These are phyloP conservation scores for Triticum dicoccoides DNA, from an alignment of 176 grass and related monocot genomes.

Conservation along the genomic window DNA sequence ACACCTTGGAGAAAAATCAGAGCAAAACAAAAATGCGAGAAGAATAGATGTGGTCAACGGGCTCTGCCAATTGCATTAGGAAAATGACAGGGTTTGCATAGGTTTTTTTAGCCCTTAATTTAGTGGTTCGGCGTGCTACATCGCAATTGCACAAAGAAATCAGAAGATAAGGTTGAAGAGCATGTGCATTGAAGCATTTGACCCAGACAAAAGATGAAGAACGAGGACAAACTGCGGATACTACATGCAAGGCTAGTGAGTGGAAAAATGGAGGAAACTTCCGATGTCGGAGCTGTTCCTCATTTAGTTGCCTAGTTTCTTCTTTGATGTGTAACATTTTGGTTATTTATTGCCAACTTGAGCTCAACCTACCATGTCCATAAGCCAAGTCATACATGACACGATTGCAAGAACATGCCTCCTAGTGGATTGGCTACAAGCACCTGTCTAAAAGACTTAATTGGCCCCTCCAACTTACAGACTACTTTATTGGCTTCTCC, in stretches of 20 bases:
- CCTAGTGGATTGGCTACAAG: too few relatives aligned
- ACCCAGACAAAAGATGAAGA: neutral
- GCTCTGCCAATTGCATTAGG: conserved; percentile 20
- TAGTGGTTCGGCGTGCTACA: neutral
- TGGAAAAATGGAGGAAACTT: neutral
- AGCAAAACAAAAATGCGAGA: neutral
- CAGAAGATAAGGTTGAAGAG: conserved; percentile 10
- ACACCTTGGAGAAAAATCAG: neutral
- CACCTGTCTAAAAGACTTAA: too few relatives aligned
- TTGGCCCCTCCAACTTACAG: too few relatives aligned
- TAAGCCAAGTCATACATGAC: too few relatives aligned
- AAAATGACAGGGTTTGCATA: neutral
- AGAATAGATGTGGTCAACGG: conserved; percentile 21
- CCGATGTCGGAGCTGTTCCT: neutral
- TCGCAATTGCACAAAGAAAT: neutral
- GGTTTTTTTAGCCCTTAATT: neutral
- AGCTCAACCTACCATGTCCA: too few relatives aligned
- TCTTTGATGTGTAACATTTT: neutral
- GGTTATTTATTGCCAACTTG: too few relatives aligned
- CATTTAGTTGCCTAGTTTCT: neutral
- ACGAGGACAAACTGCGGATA: neutral
- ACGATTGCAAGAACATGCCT: too few relatives aligned
- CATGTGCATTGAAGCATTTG: conserved; percentile 14
- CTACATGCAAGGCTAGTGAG: neutral
- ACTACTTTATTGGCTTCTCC: too few relatives aligned